Evolutionary conservation across 148 eudicot species (phyloP).

Genomic region (Chenopodium quinoa): DNA sequence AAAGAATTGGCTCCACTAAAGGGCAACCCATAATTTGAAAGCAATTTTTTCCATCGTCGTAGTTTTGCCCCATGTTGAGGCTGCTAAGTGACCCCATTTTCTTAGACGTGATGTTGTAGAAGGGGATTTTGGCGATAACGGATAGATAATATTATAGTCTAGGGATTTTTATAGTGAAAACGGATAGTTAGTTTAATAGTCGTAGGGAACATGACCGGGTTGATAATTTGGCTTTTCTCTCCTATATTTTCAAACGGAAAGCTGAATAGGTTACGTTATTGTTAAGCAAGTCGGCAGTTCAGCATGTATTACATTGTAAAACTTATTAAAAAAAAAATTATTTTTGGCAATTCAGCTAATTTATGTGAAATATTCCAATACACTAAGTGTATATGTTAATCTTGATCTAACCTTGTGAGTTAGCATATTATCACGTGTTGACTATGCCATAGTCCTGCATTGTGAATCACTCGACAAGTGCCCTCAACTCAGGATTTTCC

Average conservation of each 20-base stretch:
- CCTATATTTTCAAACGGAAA: conserved; percentile 6
- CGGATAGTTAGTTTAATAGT: conserved; percentile 1
- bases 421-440: no score
- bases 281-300: background rate
- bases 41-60: background rate
- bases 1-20: conserved; percentile 38
- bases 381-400: no score
- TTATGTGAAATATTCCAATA: background rate
- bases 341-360: background rate
- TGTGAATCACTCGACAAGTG: no score
- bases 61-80: conserved; percentile 8
- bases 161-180: conserved; percentile 3
- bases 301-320: no score
- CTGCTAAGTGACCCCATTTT: conserved; percentile 7
- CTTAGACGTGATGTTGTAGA: background rate
- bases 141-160: conserved; percentile 7
- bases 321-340: no score
- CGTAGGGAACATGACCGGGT: conserved; percentile 12
- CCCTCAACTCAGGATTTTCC: no score
- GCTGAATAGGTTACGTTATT: background rate
- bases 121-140: background rate
- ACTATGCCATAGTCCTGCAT: no score
- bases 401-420: no score
- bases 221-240: background rate
- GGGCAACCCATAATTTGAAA: conserved; percentile 31